Conservation (phyloP, 257 asterid species). For the Salvia splendens region DNA sequence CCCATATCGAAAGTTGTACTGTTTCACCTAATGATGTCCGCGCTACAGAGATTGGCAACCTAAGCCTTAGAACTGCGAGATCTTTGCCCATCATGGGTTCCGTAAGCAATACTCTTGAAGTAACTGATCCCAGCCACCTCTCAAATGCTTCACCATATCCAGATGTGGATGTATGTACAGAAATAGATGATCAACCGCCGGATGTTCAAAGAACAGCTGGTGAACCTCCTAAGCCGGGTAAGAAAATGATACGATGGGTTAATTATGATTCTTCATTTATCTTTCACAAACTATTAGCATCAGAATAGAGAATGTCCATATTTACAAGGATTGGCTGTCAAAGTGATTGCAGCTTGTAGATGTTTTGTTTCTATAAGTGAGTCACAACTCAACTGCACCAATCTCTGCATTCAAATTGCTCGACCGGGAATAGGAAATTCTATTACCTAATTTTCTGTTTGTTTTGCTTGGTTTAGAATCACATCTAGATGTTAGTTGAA, state of each 20-base stretch:
- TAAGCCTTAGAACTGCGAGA: slow-evolving; percentile 43
- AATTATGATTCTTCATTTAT: background rate
- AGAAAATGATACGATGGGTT: slow-evolving; percentile 30
- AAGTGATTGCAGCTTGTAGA: slow-evolving; percentile 9
- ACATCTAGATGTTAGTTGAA: no score
- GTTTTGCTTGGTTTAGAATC: slow-evolving; percentile 5
- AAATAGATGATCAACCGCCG: no score
- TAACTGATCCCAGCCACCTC: slow-evolving; percentile 26
- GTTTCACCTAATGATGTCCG: slow-evolving; percentile 44
- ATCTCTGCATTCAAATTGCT: slow-evolving; percentile 12
- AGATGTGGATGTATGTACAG: background rate
- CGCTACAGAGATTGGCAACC: slow-evolving; percentile 38
- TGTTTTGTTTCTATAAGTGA: slow-evolving; percentile 11
- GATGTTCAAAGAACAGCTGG: background rate
- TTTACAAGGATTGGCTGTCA: background rate
- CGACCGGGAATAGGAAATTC: background rate
- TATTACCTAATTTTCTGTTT: no score
- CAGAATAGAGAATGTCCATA: background rate
- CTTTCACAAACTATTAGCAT: no score
- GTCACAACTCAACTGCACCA: no score
- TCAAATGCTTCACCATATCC: background rate
- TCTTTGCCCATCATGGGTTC: slow-evolving; percentile 68
- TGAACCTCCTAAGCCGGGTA: slow-evolving; percentile 53
- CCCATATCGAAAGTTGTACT: slow-evolving; percentile 31
- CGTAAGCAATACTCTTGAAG: slow-evolving; percentile 35